Base-by-base conservation (phyloP, 352 stramenopile species). In the Pythium dissimile region DNA sequence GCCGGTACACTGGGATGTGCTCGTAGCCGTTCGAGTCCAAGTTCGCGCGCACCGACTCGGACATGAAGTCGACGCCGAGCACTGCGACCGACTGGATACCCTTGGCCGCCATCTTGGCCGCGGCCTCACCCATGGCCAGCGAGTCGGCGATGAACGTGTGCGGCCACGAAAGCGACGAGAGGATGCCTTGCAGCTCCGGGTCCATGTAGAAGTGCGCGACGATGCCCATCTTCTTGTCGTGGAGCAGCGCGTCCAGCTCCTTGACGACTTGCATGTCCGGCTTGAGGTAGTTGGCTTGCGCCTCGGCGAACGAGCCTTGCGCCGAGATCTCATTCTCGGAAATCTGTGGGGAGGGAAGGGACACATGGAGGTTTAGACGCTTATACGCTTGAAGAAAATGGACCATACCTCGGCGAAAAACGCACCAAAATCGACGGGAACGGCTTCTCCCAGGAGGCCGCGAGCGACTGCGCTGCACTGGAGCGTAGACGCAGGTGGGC, bases 171-270 rank as follows among this genome's bases (percentile, higher is more conserved):
- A 97, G 69, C 39, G 84, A 84, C 50, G 84, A 89, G 5, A 96
- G 58, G 15, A 93, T 75, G 48, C 88, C 88, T 66, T 99, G 94
- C 26, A 99, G 76, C 77, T 98, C 96, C 2, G 97, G 94, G 77
- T 99, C 96, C 96, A 99, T 99, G 80, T 99, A 98, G 65, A 98
- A 99, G 54, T 99, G 96, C 18, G 95, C 95, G 23, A 98, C 95
- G 57, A 99, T 94, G 44, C 95, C 94, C 74, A 98, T 96, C 54
- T 98, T 97, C 59, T 96, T 94, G 27, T 86, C 71, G 37, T 95
- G 69, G 16, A 98, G 72, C 47, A 89, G 66, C 57, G 80, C 75
- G 28, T 97, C 77, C 4, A 98, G 67, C 30, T 92, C 73, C 50
- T 87, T 75, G 15, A 98, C 95, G 13, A 90, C 68, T 10, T 95